phyloP scores from a whole-genome alignment of 768 basidiomycete genomes.

The Pulveroboletus sp. region DNA sequence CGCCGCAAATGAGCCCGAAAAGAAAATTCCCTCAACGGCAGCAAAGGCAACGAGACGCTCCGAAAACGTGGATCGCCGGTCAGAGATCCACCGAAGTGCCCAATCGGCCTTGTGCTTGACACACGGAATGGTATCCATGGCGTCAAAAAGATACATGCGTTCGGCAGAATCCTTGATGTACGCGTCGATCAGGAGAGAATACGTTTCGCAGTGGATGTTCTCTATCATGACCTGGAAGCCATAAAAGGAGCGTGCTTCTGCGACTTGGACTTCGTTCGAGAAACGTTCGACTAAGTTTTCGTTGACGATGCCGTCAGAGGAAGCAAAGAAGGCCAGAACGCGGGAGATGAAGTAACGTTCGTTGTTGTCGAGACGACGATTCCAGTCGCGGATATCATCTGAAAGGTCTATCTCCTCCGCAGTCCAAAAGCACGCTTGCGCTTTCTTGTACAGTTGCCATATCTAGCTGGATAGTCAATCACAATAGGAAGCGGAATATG shows the following conservation, averaged over 20 bases:
- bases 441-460: slow-evolving; percentile 94
- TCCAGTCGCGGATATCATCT: slow-evolving; percentile 84
- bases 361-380: slow-evolving; percentile 66
- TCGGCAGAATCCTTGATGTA: slow-evolving; percentile 80
- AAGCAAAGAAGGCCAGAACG: slow-evolving; percentile 93
- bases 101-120: slow-evolving; percentile 91
- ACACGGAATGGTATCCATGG: slow-evolving; percentile 89
- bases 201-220: slow-evolving; percentile 94
- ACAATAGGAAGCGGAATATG: not conserved
- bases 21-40: slow-evolving; percentile 96
- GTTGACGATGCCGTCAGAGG: slow-evolving; percentile 93
- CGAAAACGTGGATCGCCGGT: slow-evolving; percentile 72
- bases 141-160: slow-evolving; percentile 81
- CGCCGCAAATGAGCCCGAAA: slow-evolving; percentile 87
- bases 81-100: slow-evolving; percentile 90
- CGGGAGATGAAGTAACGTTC: slow-evolving; percentile 89
- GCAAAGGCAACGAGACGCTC: slow-evolving; percentile 94
- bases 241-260: slow-evolving; percentile 93
- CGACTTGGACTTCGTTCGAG: slow-evolving; percentile 83
- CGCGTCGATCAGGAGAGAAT: slow-evolving; percentile 90
- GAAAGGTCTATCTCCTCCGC: slow-evolving; percentile 90
- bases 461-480: slow-evolving; percentile 48
- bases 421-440: slow-evolving; percentile 91
- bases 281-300: slow-evolving; percentile 94
- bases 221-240: slow-evolving; percentile 99